A percentile compares a stretch with the other conserved stretches of the same genome.
phyloP scores from a whole-genome alignment of 2,329 filamentous ascomycete genomes.

The Curvularia sp. region DNA sequence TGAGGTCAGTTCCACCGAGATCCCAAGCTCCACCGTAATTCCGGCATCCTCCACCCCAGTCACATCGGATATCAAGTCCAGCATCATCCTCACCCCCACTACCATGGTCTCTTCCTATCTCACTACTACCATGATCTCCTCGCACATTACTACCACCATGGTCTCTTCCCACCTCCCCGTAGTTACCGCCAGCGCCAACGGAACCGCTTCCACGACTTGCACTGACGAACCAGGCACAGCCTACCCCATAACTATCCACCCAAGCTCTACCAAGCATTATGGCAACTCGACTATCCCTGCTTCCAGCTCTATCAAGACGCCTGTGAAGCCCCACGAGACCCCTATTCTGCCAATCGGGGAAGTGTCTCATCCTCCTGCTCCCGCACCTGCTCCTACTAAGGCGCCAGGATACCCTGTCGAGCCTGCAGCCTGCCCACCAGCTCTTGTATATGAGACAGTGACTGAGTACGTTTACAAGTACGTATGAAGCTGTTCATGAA shows the following conservation, averaged over 20 bases:
- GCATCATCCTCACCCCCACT: background rate
- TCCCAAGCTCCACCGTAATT: slow-evolving; percentile 1
- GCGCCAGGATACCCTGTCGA: slow-evolving; percentile 7
- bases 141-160: background rate
- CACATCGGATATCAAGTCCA: background rate
- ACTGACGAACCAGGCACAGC: slow-evolving; percentile 5
- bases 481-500: background rate
- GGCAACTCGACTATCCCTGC: slow-evolving; percentile 11
- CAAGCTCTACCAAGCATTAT: slow-evolving; percentile 3
- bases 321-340: slow-evolving; percentile 11
- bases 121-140: background rate
- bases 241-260: slow-evolving; percentile 3
- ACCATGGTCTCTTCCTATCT: slow-evolving; percentile 8
- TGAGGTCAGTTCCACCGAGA: slow-evolving; percentile 2
- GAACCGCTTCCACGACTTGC: background rate
- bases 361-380: background rate
- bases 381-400: slow-evolving; percentile 5
- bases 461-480: background rate
- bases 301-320: background rate
- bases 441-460: slow-evolving; percentile 10
- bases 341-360: slow-evolving; percentile 5
- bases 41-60: background rate
- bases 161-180: slow-evolving; percentile 10
- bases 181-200: slow-evolving; percentile 4
- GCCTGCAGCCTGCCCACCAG: slow-evolving; percentile 7